Conservation (phyloP, 192 early-diverging fungal genomes). For the Phlyctochytrium planicorne region DNA sequence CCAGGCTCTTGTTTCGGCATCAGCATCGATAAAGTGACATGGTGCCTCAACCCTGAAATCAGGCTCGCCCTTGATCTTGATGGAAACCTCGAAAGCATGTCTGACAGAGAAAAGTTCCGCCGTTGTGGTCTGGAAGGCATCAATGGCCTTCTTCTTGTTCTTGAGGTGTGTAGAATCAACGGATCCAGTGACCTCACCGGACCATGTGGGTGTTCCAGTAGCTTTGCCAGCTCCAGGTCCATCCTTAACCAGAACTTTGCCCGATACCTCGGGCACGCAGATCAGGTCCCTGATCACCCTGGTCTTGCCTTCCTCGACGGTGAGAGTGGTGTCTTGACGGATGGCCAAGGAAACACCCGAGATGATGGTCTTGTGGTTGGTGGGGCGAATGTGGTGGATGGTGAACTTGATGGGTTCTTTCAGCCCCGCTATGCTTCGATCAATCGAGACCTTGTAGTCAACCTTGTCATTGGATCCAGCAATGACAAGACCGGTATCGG, state of each 20-base stretch:
- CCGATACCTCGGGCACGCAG: neutral
- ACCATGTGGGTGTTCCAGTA: neutral
- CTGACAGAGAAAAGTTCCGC: neutral
- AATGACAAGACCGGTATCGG: slow-evolving; percentile 23
- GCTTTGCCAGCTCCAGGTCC: neutral
- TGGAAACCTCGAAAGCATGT: neutral
- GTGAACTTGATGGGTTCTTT: neutral
- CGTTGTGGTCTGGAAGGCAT: neutral
- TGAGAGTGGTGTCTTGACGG: neutral
- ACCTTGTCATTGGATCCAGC: slow-evolving; percentile 7
- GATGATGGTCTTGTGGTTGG: neutral
- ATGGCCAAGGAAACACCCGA: neutral
- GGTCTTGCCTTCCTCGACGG: neutral
- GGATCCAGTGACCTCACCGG: neutral
- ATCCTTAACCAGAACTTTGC: neutral
- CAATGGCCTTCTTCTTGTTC: neutral
- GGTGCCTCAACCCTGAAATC: slow-evolving; percentile 4
- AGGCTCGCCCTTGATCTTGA: slow-evolving; percentile 8
- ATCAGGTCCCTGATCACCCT: neutral
- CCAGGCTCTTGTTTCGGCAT: neutral
- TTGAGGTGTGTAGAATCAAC: neutral
- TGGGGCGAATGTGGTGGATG: slow-evolving; percentile 4
- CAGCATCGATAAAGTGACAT: neutral
- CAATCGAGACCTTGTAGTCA: neutral
- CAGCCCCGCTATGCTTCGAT: neutral